Evolutionary conservation across 345 rosid genomes (phyloP).

Genomic region (Rhodamnia argentea): DNA sequence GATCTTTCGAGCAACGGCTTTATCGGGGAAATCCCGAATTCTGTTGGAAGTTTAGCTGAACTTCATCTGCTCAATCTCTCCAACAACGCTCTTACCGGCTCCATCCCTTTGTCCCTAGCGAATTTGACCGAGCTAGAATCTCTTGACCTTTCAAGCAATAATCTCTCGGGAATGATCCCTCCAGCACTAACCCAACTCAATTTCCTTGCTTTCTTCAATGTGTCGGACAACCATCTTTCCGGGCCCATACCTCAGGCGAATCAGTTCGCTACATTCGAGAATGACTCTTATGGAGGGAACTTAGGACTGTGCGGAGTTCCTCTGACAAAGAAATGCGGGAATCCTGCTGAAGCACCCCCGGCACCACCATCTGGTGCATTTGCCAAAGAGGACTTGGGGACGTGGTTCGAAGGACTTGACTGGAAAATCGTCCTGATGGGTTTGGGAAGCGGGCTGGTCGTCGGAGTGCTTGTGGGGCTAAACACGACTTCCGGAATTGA

Average conservation of each 20-base stretch:
- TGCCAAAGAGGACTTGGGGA: not conserved
- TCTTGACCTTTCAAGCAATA: conserved; percentile 6
- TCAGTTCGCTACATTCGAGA: not conserved
- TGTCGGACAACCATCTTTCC: not conserved
- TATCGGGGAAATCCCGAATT: not conserved
- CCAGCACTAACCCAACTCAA: not conserved
- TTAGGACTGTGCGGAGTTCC: not conserved
- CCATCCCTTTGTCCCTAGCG: not conserved
- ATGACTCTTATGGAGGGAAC: not conserved
- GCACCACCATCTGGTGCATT: not conserved
- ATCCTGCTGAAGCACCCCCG: not conserved
- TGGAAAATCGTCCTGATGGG: not conserved
- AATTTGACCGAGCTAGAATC: not conserved
- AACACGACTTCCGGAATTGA: not conserved
- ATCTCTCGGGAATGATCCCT: conserved; percentile 11
- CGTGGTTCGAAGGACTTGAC: not conserved
- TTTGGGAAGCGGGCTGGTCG: not conserved
- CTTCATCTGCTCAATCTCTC: conserved; percentile 2
- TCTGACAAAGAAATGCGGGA: not conserved
- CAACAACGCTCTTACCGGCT: not conserved
- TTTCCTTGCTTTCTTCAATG: not conserved
- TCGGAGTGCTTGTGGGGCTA: not conserved
- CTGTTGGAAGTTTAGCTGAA: not conserved
- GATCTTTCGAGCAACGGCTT: not conserved
- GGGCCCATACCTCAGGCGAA: not conserved